Percentiles rank a stretch among this genome's conserved stretches.
These are phyloP conservation scores for Boletus patriciae DNA, from an alignment of 768 basidiomycete species.

Conservation along the genomic window DNA sequence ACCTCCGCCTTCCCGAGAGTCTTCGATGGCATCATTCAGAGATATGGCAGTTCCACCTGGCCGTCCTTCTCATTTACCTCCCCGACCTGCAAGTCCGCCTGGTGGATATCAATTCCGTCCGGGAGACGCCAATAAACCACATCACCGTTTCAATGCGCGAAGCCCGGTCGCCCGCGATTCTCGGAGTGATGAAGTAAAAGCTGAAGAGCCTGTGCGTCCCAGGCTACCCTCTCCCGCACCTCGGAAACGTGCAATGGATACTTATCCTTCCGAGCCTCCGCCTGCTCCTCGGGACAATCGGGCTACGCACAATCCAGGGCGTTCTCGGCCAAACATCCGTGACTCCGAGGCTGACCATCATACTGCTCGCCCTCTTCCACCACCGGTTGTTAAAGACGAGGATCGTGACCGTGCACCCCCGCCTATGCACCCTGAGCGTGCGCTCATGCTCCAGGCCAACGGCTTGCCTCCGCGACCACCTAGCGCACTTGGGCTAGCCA, in stretches of 20 bases:
- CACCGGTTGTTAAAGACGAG: not conserved
- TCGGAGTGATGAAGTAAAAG: not conserved
- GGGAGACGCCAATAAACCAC: constrained; percentile 9
- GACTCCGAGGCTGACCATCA: constrained; percentile 8
- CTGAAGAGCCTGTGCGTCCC: constrained; percentile 8
- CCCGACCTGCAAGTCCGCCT: constrained; percentile 22
- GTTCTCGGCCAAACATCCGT: constrained; percentile 9
- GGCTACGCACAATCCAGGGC: constrained; percentile 6
- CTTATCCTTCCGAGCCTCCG: constrained; percentile 5
- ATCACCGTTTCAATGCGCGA: not conserved
- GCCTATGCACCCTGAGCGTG: constrained; percentile 34
- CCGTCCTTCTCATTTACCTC: constrained; percentile 24
- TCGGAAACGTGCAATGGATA: constrained; percentile 12
- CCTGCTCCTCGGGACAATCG: constrained; percentile 12
- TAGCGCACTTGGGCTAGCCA: constrained; percentile 12
- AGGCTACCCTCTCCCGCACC: constrained; percentile 3
- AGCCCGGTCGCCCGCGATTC: not conserved
- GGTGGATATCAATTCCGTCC: constrained; percentile 4
- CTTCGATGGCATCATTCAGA: constrained; percentile 23
- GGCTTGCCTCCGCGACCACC: constrained; percentile 31
- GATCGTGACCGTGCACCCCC: constrained; percentile 14
- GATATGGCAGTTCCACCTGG: constrained; percentile 1
- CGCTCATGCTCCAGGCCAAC: constrained; percentile 29
- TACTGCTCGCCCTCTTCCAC: not conserved
- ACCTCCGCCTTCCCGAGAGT: constrained; percentile 33